Evolutionary conservation across 257 asterid genomes (phyloP).

Genomic region (Solanum sparsipilum): DNA sequence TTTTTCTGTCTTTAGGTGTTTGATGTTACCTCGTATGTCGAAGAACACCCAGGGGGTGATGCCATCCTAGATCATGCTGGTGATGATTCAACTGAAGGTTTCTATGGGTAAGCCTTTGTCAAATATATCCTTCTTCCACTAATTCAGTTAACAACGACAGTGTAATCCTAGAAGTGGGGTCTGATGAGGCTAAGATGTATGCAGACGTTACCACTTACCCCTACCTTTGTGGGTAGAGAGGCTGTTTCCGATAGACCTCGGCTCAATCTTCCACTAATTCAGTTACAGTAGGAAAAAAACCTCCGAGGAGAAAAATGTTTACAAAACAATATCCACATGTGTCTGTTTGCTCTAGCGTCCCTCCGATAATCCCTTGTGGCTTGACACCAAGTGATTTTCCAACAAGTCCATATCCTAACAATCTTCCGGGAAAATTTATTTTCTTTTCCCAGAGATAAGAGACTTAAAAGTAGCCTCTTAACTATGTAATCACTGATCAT

Average conservation of each 20-base stretch:
- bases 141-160: background rate
- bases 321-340: background rate
- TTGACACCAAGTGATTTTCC: background rate
- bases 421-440: background rate
- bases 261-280: background rate
- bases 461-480: background rate
- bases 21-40: constrained; percentile 87
- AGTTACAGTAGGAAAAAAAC: background rate
- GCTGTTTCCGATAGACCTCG: background rate
- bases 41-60: constrained; percentile 99
- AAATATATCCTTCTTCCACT: background rate
- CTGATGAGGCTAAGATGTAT: background rate
- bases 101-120: constrained; percentile 48
- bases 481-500: background rate
- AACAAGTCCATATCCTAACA: background rate
- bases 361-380: background rate
- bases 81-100: constrained; percentile 87
- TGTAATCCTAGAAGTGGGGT: background rate
- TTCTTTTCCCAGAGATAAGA: background rate
- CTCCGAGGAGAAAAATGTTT: background rate
- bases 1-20: constrained; percentile 42
- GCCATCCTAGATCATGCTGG: constrained; percentile 90
- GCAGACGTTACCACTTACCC: background rate
- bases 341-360: background rate
- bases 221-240: background rate